Conservation (phyloP, 1,284 basidiomycete genomes). For the Golubevia sp. region DNA sequence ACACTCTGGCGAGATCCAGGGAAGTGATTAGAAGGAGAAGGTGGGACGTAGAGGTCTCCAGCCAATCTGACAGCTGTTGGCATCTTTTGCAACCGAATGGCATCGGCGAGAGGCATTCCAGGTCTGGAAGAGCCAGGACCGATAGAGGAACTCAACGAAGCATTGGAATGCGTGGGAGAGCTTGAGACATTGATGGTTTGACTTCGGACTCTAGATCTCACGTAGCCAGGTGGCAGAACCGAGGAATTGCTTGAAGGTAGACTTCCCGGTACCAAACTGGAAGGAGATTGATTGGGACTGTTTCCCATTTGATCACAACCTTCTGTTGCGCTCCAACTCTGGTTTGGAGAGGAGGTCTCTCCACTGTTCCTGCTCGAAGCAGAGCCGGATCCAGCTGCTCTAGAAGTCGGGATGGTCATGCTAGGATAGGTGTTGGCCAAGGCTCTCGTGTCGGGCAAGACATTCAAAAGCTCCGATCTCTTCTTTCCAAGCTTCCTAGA, state of each 20-base stretch:
- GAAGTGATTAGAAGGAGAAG: background rate
- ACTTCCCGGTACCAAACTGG: background rate
- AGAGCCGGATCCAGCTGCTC: background rate
- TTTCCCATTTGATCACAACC: background rate
- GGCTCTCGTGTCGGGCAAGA: conserved; percentile 16
- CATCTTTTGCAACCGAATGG: conserved; percentile 52
- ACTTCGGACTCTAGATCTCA: conserved; percentile 34
- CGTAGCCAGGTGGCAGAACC: conserved; percentile 9
- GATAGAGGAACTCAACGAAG: conserved; percentile 8
- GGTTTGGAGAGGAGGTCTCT: background rate
- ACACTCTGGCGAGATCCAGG: background rate
- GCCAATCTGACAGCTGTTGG: conserved; percentile 47
- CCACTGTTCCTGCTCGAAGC: background rate
- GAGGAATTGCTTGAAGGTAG: background rate
- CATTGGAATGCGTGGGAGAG: background rate
- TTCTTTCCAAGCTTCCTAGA: conserved; percentile 4
- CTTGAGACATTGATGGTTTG: conserved; percentile 25
- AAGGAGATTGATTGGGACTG: background rate
- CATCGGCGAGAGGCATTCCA: conserved; percentile 29
- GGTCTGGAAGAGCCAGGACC: conserved; percentile 16
- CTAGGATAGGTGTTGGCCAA: conserved; percentile 18
- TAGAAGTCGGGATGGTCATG: conserved; percentile 5
- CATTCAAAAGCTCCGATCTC: conserved; percentile 12
- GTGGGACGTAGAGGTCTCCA: conserved; percentile 38
- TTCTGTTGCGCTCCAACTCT: background rate